Conservation (phyloP, 306 rosid genomes). For the Pterocarpus macrocarpus region DNA sequence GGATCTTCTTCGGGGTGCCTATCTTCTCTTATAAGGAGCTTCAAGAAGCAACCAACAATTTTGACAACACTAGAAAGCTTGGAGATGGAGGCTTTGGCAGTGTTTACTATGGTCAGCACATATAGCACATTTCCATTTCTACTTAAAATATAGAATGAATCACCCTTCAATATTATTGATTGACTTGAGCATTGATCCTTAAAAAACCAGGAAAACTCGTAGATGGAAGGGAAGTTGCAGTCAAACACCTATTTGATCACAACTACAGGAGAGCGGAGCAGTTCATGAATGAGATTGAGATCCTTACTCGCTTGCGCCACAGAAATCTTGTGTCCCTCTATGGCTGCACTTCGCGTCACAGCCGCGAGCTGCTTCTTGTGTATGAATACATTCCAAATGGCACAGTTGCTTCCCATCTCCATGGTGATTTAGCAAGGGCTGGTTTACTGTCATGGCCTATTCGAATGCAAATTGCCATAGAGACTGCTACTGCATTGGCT, state of each 20-base stretch:
- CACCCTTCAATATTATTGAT: conserved; percentile 25
- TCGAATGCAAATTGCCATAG: conserved; percentile 73
- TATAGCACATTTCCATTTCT: background rate
- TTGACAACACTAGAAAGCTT: conserved; percentile 54
- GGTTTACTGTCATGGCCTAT: conserved; percentile 64
- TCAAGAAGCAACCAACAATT: conserved; percentile 67
- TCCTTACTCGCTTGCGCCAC: conserved; percentile 73
- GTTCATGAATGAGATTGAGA: conserved; percentile 69
- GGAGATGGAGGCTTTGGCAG: conserved; percentile 81
- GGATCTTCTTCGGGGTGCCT: conserved; percentile 54
- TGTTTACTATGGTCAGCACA: conserved; percentile 66
- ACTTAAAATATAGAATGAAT: background rate
- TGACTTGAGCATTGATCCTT: conserved; percentile 15
- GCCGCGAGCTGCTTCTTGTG: conserved; percentile 74
- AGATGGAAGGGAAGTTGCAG: conserved; percentile 91
- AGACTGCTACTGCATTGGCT: conserved; percentile 70
- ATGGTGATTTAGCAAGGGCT: conserved; percentile 56
- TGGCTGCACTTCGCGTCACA: conserved; percentile 74
- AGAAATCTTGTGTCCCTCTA: conserved; percentile 73
- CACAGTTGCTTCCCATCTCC: conserved; percentile 81
- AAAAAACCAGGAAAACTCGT: conserved; percentile 62
- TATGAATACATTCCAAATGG: conserved; percentile 83
- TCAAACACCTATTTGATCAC: conserved; percentile 72
- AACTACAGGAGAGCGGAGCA: conserved; percentile 65
- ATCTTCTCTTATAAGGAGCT: conserved; percentile 67